phyloP scores from a whole-genome alignment of 108 stramenopile species.

The Cyclotella choctawhatcheeana region DNA sequence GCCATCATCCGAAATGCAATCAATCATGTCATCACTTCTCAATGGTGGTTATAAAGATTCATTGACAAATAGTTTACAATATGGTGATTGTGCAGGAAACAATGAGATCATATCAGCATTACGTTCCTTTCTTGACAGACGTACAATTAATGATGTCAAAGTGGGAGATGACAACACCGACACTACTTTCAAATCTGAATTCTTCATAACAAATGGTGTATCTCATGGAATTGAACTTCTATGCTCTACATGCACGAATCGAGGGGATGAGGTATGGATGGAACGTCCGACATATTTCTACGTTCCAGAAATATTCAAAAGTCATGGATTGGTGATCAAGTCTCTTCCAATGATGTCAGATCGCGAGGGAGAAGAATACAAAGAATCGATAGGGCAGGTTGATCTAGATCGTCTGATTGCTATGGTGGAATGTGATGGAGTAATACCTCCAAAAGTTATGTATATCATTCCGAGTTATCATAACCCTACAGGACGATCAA shows the following conservation, averaged over 20 bases:
- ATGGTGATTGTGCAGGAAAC: constrained; percentile 55
- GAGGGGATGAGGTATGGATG: constrained; percentile 66
- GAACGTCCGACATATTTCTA: constrained; percentile 76
- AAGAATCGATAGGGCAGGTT: constrained; percentile 23
- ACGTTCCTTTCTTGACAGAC: constrained; percentile 51
- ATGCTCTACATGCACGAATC: constrained; percentile 50
- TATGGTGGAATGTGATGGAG: constrained; percentile 37
- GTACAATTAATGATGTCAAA: constrained; percentile 49
- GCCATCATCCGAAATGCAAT: constrained; percentile 56
- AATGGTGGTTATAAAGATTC: constrained; percentile 24
- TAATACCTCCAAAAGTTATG: constrained; percentile 58
- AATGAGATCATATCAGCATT: constrained; percentile 41
- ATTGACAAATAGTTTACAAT: constrained; percentile 39
- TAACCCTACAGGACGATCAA: constrained; percentile 67
- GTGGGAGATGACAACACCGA: constrained; percentile 3
- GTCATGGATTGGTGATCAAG: constrained; percentile 56
- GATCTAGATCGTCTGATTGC: constrained; percentile 55
- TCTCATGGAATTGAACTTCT: constrained; percentile 74
- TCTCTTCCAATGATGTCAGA: constrained; percentile 57
- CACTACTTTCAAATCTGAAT: constrained; percentile 22
- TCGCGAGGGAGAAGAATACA: constrained; percentile 4
- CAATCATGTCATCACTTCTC: constrained; percentile 35
- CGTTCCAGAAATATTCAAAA: constrained; percentile 59
- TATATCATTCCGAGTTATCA: constrained; percentile 78
- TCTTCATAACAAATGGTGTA: constrained; percentile 71